These are phyloP conservation scores for Saccharomyces hybrid DNA, from an alignment of 1,139 yeast species.

Conservation along the genomic window DNA sequence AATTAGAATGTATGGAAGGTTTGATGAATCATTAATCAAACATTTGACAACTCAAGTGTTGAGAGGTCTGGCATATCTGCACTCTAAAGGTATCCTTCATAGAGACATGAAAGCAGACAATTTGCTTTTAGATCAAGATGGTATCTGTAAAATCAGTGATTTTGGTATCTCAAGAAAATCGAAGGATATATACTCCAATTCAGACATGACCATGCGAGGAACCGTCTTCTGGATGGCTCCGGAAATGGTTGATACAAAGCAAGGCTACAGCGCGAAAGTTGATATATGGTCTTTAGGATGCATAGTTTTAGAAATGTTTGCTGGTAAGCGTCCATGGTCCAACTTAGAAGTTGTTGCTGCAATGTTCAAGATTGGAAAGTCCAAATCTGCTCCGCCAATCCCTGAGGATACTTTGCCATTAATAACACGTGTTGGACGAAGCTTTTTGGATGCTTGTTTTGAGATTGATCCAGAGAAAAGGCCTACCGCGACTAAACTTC, in stretches of 20 bases:
- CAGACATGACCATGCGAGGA: slow-evolving; percentile 97
- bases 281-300: slow-evolving; percentile 94
- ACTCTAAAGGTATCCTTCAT: slow-evolving; percentile 79
- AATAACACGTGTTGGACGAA: slow-evolving; percentile 57
- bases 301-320: slow-evolving; percentile 91
- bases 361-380: slow-evolving; percentile 60
- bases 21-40: slow-evolving; percentile 69
- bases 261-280: slow-evolving; percentile 94
- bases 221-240: slow-evolving; percentile 99
- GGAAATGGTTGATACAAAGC: slow-evolving; percentile 83
- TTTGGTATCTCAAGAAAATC: slow-evolving; percentile 93
- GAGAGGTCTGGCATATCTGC: slow-evolving; percentile 77
- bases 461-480: slow-evolving; percentile 71
- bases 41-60: slow-evolving; percentile 75
- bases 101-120: slow-evolving; percentile 96
- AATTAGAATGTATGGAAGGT: slow-evolving; percentile 73
- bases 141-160: slow-evolving; percentile 92
- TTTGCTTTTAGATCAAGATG: slow-evolving; percentile 78
- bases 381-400: slow-evolving; percentile 87
- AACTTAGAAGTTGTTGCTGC: slow-evolving; percentile 74
- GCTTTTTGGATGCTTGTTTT: slow-evolving; percentile 72
- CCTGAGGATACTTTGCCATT: slow-evolving; percentile 71
- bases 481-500: slow-evolving; percentile 74
- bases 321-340: slow-evolving; percentile 79
- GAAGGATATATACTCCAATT: slow-evolving; percentile 79